Evolutionary conservation across 2,329 filamentous ascomycete species (phyloP), one percentile per base, ranked within the genome.

Genomic region (Endoconidiophora polonica): DNA sequence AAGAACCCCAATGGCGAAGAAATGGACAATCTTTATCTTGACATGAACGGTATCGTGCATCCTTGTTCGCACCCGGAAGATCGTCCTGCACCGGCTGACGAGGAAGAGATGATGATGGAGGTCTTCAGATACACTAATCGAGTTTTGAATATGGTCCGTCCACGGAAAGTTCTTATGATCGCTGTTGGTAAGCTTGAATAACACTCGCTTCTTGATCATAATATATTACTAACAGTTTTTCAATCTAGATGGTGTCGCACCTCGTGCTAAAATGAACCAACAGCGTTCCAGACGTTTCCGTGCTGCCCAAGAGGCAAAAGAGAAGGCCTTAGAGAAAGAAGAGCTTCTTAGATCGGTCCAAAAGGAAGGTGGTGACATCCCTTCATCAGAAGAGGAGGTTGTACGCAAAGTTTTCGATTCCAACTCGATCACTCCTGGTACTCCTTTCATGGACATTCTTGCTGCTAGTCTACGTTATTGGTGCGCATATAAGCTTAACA

Each of bases 1-100:
- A 79, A 86, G 4, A 98, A 98, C 61, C 93, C 93, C 2, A 98
- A 98, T 66, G 87, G 87, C 63, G 90, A 96, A 67, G 91, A 98
- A 65, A 85, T 94, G 60, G 90, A 98, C 68, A 98, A 98, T 60
- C 72, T 98, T 4, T 98, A 98, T 62, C 77, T 98, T 55, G 91
- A 98, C 61, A 96, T 98, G 90, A 98, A 98, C 65, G 93, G 91
- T 63, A 98, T 98, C 57, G 91, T 98, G 37, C 91, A 98, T 70
- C 93, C 93, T 29, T 98, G 91, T 68, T 94, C 90, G 44, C 91
- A 98, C 67, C 91, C 91, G 0, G 91, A 98, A 64, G 90, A 96
- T 60, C 79, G 79, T 55, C 87, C 91, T 2, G 79, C 91, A 3
- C 91, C 91, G 9, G 83, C 82, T 60, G 90, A 91, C 54, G 91